A percentile compares a stretch with the other conserved stretches of the same genome.
Evolutionary conservation across 2,329 filamentous ascomycete species (phyloP).

Genomic region (Sclerotinia borealis): DNA sequence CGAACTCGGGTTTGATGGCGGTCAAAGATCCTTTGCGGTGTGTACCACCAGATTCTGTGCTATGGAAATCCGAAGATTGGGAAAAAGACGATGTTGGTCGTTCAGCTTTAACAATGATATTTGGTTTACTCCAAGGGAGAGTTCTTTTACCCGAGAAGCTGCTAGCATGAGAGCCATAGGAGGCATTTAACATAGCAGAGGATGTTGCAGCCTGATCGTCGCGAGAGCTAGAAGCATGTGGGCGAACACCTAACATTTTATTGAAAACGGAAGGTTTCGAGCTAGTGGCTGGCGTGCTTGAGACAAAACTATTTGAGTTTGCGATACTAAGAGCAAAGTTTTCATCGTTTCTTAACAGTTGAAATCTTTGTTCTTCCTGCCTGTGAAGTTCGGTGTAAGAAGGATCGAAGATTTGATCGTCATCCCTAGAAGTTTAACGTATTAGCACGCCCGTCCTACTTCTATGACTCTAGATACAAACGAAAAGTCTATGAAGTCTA

Average conservation of each 20-base stretch:
- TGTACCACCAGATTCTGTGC: not conserved
- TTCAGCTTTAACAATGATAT: not conserved
- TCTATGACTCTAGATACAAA: not conserved
- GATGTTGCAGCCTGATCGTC: not conserved
- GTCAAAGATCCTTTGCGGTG: not conserved
- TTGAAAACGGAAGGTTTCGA: slow-evolving; percentile 26
- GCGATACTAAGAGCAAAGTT: slow-evolving; percentile 30
- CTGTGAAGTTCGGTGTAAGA: slow-evolving; percentile 19
- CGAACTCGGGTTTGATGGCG: slow-evolving; percentile 6
- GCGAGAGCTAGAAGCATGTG: slow-evolving; percentile 11
- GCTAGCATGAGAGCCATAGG: not conserved
- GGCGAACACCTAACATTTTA: slow-evolving; percentile 24
- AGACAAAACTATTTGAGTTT: slow-evolving; percentile 6
- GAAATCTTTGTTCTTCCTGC: slow-evolving; percentile 37
- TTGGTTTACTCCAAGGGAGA: not conserved
- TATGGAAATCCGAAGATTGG: not conserved
- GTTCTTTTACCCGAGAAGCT: not conserved
- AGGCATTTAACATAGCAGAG: not conserved
- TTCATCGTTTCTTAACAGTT: slow-evolving; percentile 34
- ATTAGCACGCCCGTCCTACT: slow-evolving; percentile 6
- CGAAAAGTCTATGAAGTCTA: not conserved
- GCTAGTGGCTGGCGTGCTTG: not conserved
- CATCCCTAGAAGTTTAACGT: slow-evolving; percentile 21
- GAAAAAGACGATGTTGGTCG: not conserved
- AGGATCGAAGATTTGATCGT: slow-evolving; percentile 18